Base-by-base conservation (phyloP, 2,329 filamentous ascomycete genomes). In the Hypoxylon sp. region DNA sequence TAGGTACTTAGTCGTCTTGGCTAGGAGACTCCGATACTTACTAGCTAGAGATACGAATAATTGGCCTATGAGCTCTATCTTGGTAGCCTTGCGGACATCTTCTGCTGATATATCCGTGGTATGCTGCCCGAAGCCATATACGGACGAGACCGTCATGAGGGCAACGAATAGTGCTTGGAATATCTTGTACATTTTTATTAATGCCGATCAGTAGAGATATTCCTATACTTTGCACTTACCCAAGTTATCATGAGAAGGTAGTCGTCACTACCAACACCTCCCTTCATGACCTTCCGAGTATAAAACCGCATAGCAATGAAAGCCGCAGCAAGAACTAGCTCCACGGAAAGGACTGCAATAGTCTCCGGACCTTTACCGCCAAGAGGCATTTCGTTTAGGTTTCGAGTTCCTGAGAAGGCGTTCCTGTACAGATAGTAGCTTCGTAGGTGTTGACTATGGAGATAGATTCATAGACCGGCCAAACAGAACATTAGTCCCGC, bases 61-160 rank as follows among this genome's bases (percentile, higher is more conserved):
- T 52, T 70, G 69, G 36, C 64, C 62, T 3, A 57, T 30, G 14
- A 72, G 23, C 52, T 68, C 69, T 3, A 57, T 32, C 14, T 61
- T 52, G 19, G 64, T 72, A 7, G 69, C 63, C 48, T 58, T 66
- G 45, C 63, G 59, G 17, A 66, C 41, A 30, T 70, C 67, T 1
- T 68, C 55, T 14, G 38, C 23, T 2, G 36, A 48, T 19, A 71
- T 43, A 28, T 65, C 67, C 1, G 28, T 51, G 7, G 50, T 62
- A 38, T 70, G 67, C 19, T 70, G 67, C 3, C 69, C 69, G 23
- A 72, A 66, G 10, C 69, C 69, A 21, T 68, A 59, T 3, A 43
- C 17, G 17, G 67, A 64, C 3, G 63, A 68, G 14, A 51, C 55
- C 11, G 61, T 66, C 49, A 68, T 68, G 25, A 56, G 19, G 19